Base-by-base conservation (phyloP, 1,284 basidiomycete species). In the Ceratobasidium sp. region DNA sequence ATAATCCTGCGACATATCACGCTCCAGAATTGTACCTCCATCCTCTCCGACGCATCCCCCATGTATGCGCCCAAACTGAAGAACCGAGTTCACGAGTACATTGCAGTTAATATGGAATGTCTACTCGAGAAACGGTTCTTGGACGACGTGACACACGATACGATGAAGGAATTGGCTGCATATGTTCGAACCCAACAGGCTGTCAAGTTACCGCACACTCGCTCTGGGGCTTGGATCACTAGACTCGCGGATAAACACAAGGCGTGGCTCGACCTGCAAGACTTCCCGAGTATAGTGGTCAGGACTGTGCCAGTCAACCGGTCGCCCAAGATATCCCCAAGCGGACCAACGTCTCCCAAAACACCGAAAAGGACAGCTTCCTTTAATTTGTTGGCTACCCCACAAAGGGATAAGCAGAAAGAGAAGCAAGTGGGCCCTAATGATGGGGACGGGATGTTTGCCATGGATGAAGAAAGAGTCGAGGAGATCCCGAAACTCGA, bases 71-170 rank as follows among this genome's bases (percentile, higher is more conserved):
- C 82, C 18, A 85, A 88, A 3, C 88, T 99, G 67, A 86, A 89
- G 34, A 84, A 87, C 26, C 87, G 89, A 59, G 84, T 96, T 18
- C 92, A 96, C 79, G 86, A 86, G 50, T 98, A 96, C 80, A 90
- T 96, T 76, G 83, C 88, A 1, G 86, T 88, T 72, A 96, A 94
- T 78, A 85, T 98, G 83, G 97, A 99, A 80, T 90, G 91, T 0
- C 85, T 98, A 69, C 86, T 99, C 26, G 95, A 98, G 79, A 85
- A 85, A 34, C 87, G 88, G 3, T 86, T 95, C 77, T 85, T 99
- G 26, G 88, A 92, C 60, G 92, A 92, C 76, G 81, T 98, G 58
- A 85, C 91, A 2, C 79, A 84, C 26, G 84, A 86, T 36, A 85
- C 94, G 36, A 81, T 97, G 72, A 86, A 86, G 55, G 87, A 90